These are phyloP conservation scores for Geoglossum glabrum DNA, from an alignment of 495 filamentous ascomycete genomes.

Conservation along the genomic window DNA sequence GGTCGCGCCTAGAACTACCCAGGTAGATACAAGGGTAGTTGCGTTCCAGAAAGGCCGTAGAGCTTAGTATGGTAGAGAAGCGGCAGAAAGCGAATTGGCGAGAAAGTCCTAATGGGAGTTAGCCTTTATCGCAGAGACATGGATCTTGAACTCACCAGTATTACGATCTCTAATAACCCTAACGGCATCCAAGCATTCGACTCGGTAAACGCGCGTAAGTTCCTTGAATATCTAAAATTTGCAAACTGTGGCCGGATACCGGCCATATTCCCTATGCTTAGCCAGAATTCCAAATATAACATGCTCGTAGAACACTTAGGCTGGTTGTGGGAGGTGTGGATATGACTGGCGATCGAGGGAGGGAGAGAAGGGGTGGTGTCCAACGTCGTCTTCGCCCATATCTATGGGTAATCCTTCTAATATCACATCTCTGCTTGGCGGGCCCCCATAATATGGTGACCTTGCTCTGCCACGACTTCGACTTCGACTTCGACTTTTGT, in stretches of 20 bases:
- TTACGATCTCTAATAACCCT: slow-evolving; percentile 45
- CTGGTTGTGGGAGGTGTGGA: not conserved
- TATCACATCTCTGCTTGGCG: slow-evolving; percentile 37
- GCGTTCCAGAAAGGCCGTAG: slow-evolving; percentile 43
- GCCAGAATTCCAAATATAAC: slow-evolving; percentile 18
- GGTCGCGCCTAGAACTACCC: not conserved
- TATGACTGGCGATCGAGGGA: not conserved
- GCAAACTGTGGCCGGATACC: slow-evolving; percentile 14
- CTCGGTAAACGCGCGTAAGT: slow-evolving; percentile 34
- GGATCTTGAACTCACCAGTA: slow-evolving; percentile 26
- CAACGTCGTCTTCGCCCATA: slow-evolving; percentile 43
- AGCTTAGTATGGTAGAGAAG: slow-evolving; percentile 37
- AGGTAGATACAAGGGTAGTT: slow-evolving; percentile 44
- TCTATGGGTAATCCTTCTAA: slow-evolving; percentile 39
- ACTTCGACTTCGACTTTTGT: slow-evolving; percentile 21
- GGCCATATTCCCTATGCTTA: slow-evolving; percentile 24
- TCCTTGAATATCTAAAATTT: slow-evolving; percentile 39
- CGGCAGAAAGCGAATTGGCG: slow-evolving; percentile 48
- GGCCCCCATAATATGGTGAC: slow-evolving; percentile 25
- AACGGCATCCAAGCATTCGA: slow-evolving; percentile 39
- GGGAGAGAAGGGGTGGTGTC: slow-evolving; percentile 22
- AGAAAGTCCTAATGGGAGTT: slow-evolving; percentile 28
- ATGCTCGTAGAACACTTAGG: slow-evolving; percentile 6
- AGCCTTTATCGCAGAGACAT: not conserved
- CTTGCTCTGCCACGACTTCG: slow-evolving; percentile 23